These are phyloP conservation scores for Termitomyces sp. DNA, from an alignment of 768 basidiomycete species.

Conservation along the genomic window DNA sequence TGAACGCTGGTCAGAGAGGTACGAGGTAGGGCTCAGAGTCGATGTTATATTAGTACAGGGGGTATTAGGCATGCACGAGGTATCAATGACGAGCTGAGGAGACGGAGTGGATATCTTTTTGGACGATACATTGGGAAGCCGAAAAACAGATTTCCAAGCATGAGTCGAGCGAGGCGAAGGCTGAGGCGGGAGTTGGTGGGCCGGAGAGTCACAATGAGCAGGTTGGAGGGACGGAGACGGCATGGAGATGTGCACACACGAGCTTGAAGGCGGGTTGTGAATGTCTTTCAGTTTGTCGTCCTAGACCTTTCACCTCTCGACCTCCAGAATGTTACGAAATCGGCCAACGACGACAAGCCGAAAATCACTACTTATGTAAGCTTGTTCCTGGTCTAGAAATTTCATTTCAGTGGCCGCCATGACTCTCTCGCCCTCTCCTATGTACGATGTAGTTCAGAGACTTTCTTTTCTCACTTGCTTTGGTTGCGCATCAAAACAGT, in stretches of 20 bases:
- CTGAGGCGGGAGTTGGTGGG: conserved; percentile 13
- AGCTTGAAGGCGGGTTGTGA: background rate
- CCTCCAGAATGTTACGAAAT: conserved; percentile 3
- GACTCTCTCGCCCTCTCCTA: background rate
- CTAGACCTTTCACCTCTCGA: background rate
- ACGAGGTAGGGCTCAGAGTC: conserved; percentile 46
- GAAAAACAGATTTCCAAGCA: conserved; percentile 73
- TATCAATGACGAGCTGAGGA: conserved; percentile 47
- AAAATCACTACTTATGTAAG: conserved; percentile 13
- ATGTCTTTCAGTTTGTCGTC: background rate
- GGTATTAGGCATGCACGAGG: conserved; percentile 29
- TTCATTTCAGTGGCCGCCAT: background rate
- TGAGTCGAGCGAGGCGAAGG: conserved; percentile 24
- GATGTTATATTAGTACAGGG: conserved; percentile 33
- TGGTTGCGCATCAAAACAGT: background rate
- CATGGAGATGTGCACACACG: conserved; percentile 10
- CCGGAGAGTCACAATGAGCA: conserved; percentile 9
- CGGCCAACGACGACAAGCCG: background rate
- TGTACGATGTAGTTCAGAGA: background rate
- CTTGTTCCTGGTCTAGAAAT: background rate
- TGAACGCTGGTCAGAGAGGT: conserved; percentile 55
- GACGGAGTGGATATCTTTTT: conserved; percentile 45
- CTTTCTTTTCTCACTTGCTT: background rate
- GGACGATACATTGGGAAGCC: conserved; percentile 57
- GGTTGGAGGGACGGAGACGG: conserved; percentile 14